Conservation (phyloP, 257 asterid species). For the Ophiorrhiza pumila region DNA sequence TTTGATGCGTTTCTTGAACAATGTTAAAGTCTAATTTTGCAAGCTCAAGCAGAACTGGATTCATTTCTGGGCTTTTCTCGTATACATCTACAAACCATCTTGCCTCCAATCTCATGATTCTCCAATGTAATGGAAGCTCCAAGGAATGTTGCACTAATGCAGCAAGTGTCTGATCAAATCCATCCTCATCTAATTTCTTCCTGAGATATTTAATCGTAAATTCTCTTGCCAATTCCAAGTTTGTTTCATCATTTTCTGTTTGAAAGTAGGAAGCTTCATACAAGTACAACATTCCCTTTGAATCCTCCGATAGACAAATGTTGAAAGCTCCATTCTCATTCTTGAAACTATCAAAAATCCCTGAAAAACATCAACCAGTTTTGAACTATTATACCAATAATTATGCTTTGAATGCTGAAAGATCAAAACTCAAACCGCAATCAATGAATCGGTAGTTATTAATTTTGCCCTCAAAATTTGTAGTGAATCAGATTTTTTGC, state of each 20-base stretch:
- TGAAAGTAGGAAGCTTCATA: constrained; percentile 20
- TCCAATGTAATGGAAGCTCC: constrained; percentile 13
- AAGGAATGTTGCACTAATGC: background rate
- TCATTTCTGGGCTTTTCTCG: background rate
- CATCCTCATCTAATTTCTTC: background rate
- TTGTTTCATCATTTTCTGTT: background rate
- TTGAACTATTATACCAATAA: background rate
- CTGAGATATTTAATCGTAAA: constrained; percentile 11
- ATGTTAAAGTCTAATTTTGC: constrained; percentile 12
- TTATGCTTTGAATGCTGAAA: no score
- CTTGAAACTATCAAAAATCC: constrained; percentile 13
- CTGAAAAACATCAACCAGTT: constrained; percentile 5
- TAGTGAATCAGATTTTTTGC: no score
- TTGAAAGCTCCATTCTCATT: constrained; percentile 12
- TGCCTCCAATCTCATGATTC: constrained; percentile 8
- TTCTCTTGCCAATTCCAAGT: constrained; percentile 5
- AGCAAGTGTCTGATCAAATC: background rate
- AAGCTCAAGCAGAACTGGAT: constrained; percentile 1
- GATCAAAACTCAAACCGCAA: no score
- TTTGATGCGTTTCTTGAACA: background rate
- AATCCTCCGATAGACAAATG: constrained; percentile 3
- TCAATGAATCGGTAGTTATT: no score
- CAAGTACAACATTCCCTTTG: constrained; percentile 22
- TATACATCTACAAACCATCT: background rate
- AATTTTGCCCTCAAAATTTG: no score